These are phyloP conservation scores for Phytophthora citrophthora DNA, from an alignment of 352 stramenopile species.

Conservation along the genomic window DNA sequence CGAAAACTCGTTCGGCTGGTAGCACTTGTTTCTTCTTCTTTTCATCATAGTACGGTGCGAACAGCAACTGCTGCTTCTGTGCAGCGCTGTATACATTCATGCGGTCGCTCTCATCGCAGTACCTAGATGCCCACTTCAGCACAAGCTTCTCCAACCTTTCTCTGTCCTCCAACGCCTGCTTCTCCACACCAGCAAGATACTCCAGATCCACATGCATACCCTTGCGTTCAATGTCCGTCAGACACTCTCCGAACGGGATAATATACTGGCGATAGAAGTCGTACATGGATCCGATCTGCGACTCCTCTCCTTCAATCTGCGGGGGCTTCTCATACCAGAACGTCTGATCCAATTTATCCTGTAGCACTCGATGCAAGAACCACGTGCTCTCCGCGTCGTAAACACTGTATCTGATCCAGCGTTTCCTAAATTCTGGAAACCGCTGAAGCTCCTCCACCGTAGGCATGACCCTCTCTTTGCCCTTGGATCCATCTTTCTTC, in stretches of 20 bases:
- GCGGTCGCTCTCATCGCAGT: constrained; percentile 93
- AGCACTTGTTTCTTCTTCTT: constrained; percentile 80
- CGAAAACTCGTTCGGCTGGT: constrained; percentile 73
- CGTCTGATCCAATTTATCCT: constrained; percentile 90
- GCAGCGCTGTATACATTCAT: constrained; percentile 95
- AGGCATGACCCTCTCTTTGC: constrained; percentile 85
- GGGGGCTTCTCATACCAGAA: constrained; percentile 77
- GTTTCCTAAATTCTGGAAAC: constrained; percentile 84
- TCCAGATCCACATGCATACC: constrained; percentile 90
- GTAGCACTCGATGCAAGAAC: constrained; percentile 92
- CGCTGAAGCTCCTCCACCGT: constrained; percentile 84
- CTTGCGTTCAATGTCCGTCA: constrained; percentile 98
- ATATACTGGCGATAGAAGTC: constrained; percentile 98
- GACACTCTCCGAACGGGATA: constrained; percentile 97
- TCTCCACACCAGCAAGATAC: constrained; percentile 94
- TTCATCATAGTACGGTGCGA: constrained; percentile 87
- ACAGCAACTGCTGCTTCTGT: constrained; percentile 97
- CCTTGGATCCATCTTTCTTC: constrained; percentile 95
- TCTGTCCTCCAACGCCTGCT: constrained; percentile 91
- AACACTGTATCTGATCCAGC: constrained; percentile 97
- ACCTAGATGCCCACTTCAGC: constrained; percentile 91
- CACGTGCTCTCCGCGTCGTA: constrained; percentile 98
- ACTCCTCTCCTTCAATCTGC: constrained; percentile 2
- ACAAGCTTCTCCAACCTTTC: constrained; percentile 84
- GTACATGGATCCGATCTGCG: constrained; percentile 86